Evolutionary conservation across 192 early-diverging fungal genomes (phyloP).

Genomic region (Umbelopsis sp.): DNA sequence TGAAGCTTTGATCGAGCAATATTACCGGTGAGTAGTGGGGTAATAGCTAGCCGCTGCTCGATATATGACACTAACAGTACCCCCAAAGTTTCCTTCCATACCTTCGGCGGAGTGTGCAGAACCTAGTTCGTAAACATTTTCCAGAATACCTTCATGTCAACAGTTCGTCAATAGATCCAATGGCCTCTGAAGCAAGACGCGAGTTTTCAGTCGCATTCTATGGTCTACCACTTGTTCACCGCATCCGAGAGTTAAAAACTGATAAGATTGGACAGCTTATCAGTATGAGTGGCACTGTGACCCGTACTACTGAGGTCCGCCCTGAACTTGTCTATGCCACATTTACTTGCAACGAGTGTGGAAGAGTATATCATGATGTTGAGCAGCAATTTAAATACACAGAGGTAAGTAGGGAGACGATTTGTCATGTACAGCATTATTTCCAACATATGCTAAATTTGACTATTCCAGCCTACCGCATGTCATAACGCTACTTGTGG

Average conservation of each 20-base stretch:
- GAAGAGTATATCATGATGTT: constrained; percentile 76
- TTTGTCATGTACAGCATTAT: neutral
- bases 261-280: constrained; percentile 82
- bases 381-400: constrained; percentile 98
- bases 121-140: constrained; percentile 71
- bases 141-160: constrained; percentile 62
- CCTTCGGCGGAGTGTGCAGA: constrained; percentile 82
- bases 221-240: constrained; percentile 58
- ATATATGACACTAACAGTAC: neutral
- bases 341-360: constrained; percentile 89
- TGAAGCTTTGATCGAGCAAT: constrained; percentile 68
- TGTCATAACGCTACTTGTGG: constrained; percentile 84
- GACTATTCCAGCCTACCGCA: constrained; percentile 65
- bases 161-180: constrained; percentile 35
- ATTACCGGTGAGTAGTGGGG: constrained; percentile 57
- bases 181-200: constrained; percentile 52
- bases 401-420: constrained; percentile 57
- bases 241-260: constrained; percentile 86
- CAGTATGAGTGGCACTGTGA: constrained; percentile 90
- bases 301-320: constrained; percentile 94
- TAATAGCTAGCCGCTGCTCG: no score
- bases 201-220: constrained; percentile 80
- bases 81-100: constrained; percentile 73
- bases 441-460: neutral
- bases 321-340: constrained; percentile 92